phyloP scores from a whole-genome alignment of 2,329 filamentous ascomycete species.

The Rachicladosporium sp. region DNA sequence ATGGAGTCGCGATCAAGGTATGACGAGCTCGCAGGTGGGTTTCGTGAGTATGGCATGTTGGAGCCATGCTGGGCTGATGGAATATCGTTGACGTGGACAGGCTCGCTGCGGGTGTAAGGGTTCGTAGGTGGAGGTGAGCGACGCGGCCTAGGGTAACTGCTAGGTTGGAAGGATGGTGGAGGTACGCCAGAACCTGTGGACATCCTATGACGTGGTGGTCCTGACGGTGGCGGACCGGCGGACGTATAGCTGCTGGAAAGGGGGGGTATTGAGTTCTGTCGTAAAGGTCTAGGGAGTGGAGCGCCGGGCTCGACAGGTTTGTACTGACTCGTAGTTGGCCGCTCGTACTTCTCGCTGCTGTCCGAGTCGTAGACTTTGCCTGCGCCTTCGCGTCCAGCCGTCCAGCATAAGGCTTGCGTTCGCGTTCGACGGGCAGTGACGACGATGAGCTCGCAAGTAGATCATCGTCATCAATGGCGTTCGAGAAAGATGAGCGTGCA shows the following conservation, averaged over 20 bases:
- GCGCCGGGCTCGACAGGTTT: slow-evolving; percentile 1
- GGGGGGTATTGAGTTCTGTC: neutral
- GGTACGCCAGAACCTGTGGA: slow-evolving; percentile 9
- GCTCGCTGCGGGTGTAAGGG: slow-evolving; percentile 14
- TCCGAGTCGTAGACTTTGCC: slow-evolving; percentile 41
- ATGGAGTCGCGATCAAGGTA: slow-evolving; percentile 8
- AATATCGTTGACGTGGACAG: slow-evolving; percentile 13
- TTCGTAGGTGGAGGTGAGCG: slow-evolving; percentile 14
- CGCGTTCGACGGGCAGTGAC: slow-evolving; percentile 47
- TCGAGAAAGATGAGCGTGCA: slow-evolving; percentile 15
- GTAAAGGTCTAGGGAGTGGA: neutral
- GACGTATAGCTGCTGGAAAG: neutral
- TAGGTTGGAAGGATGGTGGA: slow-evolving; percentile 6
- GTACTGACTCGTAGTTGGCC: slow-evolving; percentile 2
- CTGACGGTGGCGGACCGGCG: neutral
- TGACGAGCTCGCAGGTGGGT: neutral
- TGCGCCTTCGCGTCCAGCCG: slow-evolving; percentile 44
- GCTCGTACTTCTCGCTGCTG: neutral
- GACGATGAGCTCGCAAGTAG: slow-evolving; percentile 19
- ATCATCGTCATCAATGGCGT: slow-evolving; percentile 24
- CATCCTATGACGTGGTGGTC: slow-evolving; percentile 10
- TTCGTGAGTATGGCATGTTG: slow-evolving; percentile 14
- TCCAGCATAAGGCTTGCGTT: slow-evolving; percentile 51
- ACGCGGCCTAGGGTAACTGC: slow-evolving; percentile 10
- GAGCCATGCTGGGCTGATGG: slow-evolving; percentile 15